phyloP scores from a whole-genome alignment of 441 rosid species.

The Biscutella laevigata region DNA sequence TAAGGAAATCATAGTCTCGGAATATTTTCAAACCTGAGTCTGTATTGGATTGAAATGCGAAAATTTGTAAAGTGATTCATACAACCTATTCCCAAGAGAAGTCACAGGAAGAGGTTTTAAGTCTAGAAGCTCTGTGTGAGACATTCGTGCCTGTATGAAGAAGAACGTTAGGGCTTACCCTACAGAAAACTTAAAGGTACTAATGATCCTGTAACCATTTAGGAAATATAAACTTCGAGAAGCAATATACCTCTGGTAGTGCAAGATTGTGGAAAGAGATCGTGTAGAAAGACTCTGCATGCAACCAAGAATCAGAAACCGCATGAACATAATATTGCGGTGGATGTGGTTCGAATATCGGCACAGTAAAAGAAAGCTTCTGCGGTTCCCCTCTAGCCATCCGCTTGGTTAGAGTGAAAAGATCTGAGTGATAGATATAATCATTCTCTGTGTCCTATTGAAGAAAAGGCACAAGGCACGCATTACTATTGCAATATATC shows the following conservation, averaged over 20 bases:
- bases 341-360: slow-evolving; percentile 99
- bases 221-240: background rate
- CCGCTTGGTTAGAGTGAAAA: slow-evolving; percentile 82
- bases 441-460: slow-evolving; percentile 95
- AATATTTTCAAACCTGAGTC: slow-evolving; percentile 63
- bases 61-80: slow-evolving; percentile 78
- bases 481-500: slow-evolving; percentile 3
- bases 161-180: slow-evolving; percentile 10
- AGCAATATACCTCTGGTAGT: slow-evolving; percentile 71
- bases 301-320: slow-evolving; percentile 98
- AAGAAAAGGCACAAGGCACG: slow-evolving; percentile 15
- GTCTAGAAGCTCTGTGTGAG: slow-evolving; percentile 94
- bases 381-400: slow-evolving; percentile 87
- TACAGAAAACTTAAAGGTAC: slow-evolving; percentile 17
- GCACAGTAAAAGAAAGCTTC: slow-evolving; percentile 89
- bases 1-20: slow-evolving; percentile 15
- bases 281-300: slow-evolving; percentile 86
- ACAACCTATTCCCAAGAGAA: slow-evolving; percentile 61
- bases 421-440: slow-evolving; percentile 96
- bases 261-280: slow-evolving; percentile 86
- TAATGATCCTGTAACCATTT: slow-evolving; percentile 6
- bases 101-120: slow-evolving; percentile 90
- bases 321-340: slow-evolving; percentile 97
- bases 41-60: slow-evolving; percentile 99
- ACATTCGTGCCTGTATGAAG: slow-evolving; percentile 60